A percentile compares a stretch with the other conserved stretches of the same genome.
phyloP scores from a whole-genome alignment of 2,329 filamentous ascomycete species.

The Raffaelea ambrosiae region DNA sequence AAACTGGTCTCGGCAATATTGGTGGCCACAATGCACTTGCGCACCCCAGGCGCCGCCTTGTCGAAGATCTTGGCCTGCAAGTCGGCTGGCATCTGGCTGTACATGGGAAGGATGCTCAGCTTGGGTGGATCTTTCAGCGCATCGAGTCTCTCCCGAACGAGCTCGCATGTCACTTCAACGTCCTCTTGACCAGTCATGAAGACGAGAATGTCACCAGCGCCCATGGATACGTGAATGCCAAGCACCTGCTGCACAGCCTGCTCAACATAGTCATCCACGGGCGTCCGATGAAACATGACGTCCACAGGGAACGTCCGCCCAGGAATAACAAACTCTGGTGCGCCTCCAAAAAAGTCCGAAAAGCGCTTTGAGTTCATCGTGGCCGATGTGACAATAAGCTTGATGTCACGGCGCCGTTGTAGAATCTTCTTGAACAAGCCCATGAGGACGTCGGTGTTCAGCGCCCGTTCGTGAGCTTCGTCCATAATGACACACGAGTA shows the following conservation, averaged over 20 bases:
- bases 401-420: slow-evolving; percentile 79
- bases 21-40: slow-evolving; percentile 96
- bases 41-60: slow-evolving; percentile 75
- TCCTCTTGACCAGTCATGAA: slow-evolving; percentile 99
- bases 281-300: slow-evolving; percentile 88
- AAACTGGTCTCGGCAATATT: slow-evolving; percentile 98
- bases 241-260: slow-evolving; percentile 93
- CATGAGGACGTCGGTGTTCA: slow-evolving; percentile 97
- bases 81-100: slow-evolving; percentile 99
- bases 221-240: slow-evolving; percentile 93
- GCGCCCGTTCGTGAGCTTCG: slow-evolving; percentile 90
- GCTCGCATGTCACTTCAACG: slow-evolving; percentile 92
- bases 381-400: slow-evolving; percentile 94
- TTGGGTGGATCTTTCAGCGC: slow-evolving; percentile 91
- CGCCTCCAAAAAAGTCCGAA: slow-evolving; percentile 90
- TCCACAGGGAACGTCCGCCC: slow-evolving; percentile 96
- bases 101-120: slow-evolving; percentile 90
- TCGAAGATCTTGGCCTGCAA: slow-evolving; percentile 98
- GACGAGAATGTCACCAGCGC: slow-evolving; percentile 84
- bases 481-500: slow-evolving; percentile 99
- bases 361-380: slow-evolving; percentile 98
- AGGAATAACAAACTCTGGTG: slow-evolving; percentile 93
- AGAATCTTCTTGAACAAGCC: slow-evolving; percentile 96
- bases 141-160: slow-evolving; percentile 78
- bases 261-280: slow-evolving; percentile 96